Evolutionary conservation across 2,329 filamentous ascomycete species (phyloP).

Genomic region (Pyrenophora graminea): DNA sequence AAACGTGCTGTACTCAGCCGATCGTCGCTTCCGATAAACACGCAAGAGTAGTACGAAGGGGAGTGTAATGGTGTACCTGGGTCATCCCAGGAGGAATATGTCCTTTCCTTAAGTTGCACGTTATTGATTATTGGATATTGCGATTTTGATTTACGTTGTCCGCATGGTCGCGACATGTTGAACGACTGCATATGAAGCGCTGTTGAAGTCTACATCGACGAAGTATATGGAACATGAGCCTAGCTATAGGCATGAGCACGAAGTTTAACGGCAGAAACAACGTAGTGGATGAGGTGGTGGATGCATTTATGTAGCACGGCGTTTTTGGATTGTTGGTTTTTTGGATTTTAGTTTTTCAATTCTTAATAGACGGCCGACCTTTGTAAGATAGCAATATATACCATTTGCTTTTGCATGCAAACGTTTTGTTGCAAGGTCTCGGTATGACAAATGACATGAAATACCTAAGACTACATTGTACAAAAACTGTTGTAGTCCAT

Average conservation of each 20-base stretch:
- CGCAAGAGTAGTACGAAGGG: constrained; percentile 2
- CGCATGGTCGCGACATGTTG: not conserved
- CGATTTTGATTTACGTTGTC: not conserved
- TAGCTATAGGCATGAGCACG: constrained; percentile 4
- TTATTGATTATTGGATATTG: not conserved
- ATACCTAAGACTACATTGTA: too few species aligned
- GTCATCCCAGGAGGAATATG: not conserved
- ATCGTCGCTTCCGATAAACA: constrained; percentile 3
- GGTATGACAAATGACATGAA: too few species aligned
- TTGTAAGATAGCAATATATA: constrained; percentile 9
- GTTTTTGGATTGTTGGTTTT: not conserved
- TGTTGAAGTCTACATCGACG: constrained; percentile 9
- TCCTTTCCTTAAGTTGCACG: not conserved
- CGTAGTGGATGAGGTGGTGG: not conserved
- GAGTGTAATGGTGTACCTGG: not conserved
- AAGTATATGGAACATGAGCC: constrained; percentile 10
- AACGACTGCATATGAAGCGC: not conserved
- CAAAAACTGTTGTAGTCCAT: too few species aligned
- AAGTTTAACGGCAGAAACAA: constrained; percentile 5
- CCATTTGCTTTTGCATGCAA: constrained; percentile 3
- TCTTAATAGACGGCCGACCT: constrained; percentile 1
- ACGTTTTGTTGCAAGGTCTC: too few species aligned
- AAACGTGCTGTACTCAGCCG: constrained; percentile 7
- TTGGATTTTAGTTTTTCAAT: not conserved
- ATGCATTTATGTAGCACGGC: constrained; percentile 7